Conservation (phyloP, 2,329 filamentous ascomycete species). For the Aureobasidium sp. region DNA sequence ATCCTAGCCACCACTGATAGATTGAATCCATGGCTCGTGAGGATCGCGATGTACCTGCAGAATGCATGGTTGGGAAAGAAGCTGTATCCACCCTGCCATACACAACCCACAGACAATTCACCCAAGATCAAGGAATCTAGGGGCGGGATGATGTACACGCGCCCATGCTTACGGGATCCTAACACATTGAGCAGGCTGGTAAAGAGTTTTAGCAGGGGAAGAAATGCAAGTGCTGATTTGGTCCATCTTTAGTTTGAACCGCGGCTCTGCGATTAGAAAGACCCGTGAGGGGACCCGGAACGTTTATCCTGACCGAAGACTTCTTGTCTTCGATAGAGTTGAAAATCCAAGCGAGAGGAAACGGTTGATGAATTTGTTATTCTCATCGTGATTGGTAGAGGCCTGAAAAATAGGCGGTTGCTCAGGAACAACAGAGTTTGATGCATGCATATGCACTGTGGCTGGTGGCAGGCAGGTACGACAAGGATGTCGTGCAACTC, state of each 20-base stretch:
- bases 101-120: background rate
- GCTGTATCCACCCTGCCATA: background rate
- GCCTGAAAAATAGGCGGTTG: slow-evolving; percentile 7
- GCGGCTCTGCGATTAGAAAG: slow-evolving; percentile 11
- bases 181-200: background rate
- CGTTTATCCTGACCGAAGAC: background rate
- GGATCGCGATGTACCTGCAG: background rate
- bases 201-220: background rate
- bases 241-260: background rate
- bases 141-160: slow-evolving; percentile 11
- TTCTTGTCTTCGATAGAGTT: background rate
- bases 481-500: slow-evolving; percentile 1
- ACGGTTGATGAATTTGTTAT: background rate
- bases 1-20: background rate
- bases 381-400: background rate
- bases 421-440: slow-evolving; percentile 10
- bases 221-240: background rate
- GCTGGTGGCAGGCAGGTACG: slow-evolving; percentile 6
- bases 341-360: background rate
- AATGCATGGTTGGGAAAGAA: slow-evolving; percentile 14
- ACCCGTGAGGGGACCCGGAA: slow-evolving; percentile 16
- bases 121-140: slow-evolving; percentile 3
- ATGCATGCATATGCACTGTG: slow-evolving; percentile 16
- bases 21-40: background rate
- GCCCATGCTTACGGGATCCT: background rate